These are phyloP conservation scores for Camellia granthamiana DNA, from an alignment of 148 eudicot genomes.

Conservation along the genomic window DNA sequence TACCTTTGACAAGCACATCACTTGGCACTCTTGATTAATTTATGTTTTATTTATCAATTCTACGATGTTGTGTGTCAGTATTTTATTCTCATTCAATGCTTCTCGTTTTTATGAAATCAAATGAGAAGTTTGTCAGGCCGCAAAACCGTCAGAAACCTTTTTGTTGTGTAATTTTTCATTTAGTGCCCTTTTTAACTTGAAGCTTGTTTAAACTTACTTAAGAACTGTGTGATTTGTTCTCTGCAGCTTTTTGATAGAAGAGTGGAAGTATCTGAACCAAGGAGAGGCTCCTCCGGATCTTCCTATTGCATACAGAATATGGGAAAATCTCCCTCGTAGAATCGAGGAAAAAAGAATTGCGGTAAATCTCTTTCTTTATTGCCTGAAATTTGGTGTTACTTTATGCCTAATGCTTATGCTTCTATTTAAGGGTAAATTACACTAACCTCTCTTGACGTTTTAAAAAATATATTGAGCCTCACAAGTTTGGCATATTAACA, in stretches of 20 bases:
- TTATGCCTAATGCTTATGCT: background rate
- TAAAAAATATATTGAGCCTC: too few species aligned
- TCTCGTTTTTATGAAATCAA: background rate
- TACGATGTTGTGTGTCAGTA: background rate
- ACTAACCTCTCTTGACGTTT: background rate
- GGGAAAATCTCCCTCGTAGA: conserved; percentile 47
- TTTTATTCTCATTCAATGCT: background rate
- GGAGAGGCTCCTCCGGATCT: conserved; percentile 31
- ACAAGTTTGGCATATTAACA: too few species aligned
- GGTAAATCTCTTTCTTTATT: conserved; percentile 39
- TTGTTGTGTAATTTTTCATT: conserved; percentile 6
- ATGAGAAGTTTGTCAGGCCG: background rate
- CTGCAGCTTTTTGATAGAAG: conserved; percentile 62
- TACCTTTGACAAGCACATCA: conserved; percentile 10
- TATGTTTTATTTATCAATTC: background rate
- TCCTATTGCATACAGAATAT: conserved; percentile 44
- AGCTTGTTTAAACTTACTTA: background rate
- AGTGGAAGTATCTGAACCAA: conserved; percentile 53
- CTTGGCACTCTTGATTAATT: background rate
- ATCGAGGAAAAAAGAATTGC: conserved; percentile 40
- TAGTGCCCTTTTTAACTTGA: background rate
- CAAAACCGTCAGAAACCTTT: background rate
- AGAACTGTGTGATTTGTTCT: conserved; percentile 4
- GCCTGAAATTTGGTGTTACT: conserved; percentile 1
- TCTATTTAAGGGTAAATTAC: background rate